These are phyloP conservation scores for Citeromyces siamensis DNA, from an alignment of 1,139 yeast genomes.

Conservation along the genomic window DNA sequence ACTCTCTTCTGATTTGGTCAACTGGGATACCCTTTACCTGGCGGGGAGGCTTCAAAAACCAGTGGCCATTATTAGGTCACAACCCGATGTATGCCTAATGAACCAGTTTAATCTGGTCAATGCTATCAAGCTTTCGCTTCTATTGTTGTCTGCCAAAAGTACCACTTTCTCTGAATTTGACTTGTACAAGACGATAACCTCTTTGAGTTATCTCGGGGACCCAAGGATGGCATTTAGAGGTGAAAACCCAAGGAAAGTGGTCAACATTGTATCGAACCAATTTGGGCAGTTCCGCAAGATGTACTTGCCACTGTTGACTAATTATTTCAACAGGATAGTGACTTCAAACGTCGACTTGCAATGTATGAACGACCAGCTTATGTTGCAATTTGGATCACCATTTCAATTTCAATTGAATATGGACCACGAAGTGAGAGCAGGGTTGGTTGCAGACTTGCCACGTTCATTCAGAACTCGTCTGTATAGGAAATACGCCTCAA, in stretches of 20 bases:
- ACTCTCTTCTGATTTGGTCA: constrained; percentile 53
- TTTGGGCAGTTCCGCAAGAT: constrained; percentile 51
- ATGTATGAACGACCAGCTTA: not conserved
- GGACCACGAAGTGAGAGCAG: constrained; percentile 15
- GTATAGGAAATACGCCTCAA: constrained; percentile 26
- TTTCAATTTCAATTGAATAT: constrained; percentile 13
- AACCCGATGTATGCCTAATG: constrained; percentile 45
- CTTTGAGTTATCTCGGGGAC: constrained; percentile 82
- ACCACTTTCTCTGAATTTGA: constrained; percentile 43
- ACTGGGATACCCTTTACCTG: constrained; percentile 77
- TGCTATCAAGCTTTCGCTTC: constrained; percentile 66
- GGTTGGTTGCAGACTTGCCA: constrained; percentile 33
- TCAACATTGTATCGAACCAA: constrained; percentile 77
- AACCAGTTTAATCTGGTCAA: constrained; percentile 69
- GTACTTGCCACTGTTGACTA: constrained; percentile 56
- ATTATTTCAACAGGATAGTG: constrained; percentile 18
- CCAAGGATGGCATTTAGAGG: constrained; percentile 80
- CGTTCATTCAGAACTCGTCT: constrained; percentile 34
- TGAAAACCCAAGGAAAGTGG: constrained; percentile 83
- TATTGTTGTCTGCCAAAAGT: constrained; percentile 20
- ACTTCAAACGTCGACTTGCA: not conserved
- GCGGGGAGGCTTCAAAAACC: constrained; percentile 97
- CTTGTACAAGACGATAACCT: constrained; percentile 67
- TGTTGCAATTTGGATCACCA: constrained; percentile 5
- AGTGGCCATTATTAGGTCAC: constrained; percentile 59